A percentile compares a stretch with the other conserved stretches of the same genome.
Evolutionary conservation across 495 filamentous ascomycete species (phyloP).

Genomic region (Trichoderma virens): DNA sequence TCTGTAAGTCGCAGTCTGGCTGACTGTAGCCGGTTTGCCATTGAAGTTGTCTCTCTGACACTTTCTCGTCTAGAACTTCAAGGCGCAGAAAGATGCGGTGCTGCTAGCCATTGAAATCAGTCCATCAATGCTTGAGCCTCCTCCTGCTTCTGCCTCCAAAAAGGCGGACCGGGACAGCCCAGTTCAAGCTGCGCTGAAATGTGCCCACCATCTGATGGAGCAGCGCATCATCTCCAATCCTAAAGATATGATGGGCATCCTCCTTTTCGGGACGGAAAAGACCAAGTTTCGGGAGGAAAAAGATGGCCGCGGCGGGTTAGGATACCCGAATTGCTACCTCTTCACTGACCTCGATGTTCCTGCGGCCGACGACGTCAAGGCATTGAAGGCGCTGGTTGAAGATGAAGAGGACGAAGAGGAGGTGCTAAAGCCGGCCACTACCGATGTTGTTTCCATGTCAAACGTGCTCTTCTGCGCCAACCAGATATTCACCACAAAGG

Average conservation of each 20-base stretch:
- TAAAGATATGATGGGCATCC: constrained; percentile 92
- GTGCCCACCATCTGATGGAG: constrained; percentile 91
- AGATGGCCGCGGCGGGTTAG: constrained; percentile 48
- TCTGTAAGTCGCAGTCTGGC: constrained; percentile 37
- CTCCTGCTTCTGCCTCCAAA: constrained; percentile 56
- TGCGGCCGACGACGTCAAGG: constrained; percentile 76
- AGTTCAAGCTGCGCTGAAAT: constrained; percentile 78
- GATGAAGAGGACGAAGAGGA: constrained; percentile 60
- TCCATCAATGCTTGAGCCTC: constrained; percentile 73
- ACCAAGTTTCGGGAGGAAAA: constrained; percentile 73
- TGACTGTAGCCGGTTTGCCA: no score
- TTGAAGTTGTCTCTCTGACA: constrained; percentile 1
- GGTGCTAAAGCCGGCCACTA: constrained; percentile 57
- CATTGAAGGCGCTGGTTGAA: constrained; percentile 64
- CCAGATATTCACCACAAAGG: constrained; percentile 91
- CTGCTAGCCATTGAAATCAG: constrained; percentile 95
- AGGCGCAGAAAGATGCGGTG: constrained; percentile 88
- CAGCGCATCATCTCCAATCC: constrained; percentile 96
- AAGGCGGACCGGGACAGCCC: constrained; percentile 67
- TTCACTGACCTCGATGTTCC: constrained; percentile 85
- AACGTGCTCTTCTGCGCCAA: constrained; percentile 93
- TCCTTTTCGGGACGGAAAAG: constrained; percentile 87
- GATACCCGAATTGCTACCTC: constrained; percentile 89
- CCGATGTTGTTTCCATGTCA: constrained; percentile 67
- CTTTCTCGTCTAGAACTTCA: constrained; percentile 62